Conservation (phyloP, 768 basidiomycete genomes). For the Mrakia hoshinonis region DNA sequence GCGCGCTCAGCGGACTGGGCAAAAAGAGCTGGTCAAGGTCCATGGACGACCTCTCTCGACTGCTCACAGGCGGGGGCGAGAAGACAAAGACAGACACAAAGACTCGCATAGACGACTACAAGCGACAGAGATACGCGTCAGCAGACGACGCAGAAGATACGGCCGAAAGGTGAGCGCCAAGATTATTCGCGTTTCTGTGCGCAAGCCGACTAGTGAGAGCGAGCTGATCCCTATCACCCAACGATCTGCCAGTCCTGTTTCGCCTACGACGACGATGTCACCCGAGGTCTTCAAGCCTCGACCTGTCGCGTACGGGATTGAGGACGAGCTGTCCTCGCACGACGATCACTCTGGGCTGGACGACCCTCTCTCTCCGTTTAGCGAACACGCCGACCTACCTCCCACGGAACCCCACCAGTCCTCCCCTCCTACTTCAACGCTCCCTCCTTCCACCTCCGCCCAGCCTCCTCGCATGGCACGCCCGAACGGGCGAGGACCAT, state of each 20-base stretch:
- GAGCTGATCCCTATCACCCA: too few species aligned
- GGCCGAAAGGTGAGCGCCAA: not conserved
- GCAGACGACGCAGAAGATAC: not conserved
- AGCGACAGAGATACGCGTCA: not conserved
- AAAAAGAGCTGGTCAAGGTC: conserved; percentile 16
- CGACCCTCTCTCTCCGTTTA: not conserved
- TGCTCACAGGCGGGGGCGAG: not conserved
- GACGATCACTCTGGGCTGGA: not conserved
- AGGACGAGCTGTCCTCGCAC: not conserved
- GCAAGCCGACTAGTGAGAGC: not conserved
- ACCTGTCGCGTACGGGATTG: not conserved
- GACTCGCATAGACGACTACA: conserved; percentile 9
- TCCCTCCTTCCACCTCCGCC: not conserved
- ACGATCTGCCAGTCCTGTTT: not conserved
- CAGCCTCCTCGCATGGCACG: not conserved
- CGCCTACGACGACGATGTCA: not conserved
- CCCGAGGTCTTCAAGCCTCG: not conserved
- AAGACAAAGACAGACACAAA: not conserved
- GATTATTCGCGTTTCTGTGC: not conserved
- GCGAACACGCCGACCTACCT: conserved; percentile 3
- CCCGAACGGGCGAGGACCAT: not conserved
- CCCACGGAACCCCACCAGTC: not conserved
- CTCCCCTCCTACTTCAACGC: not conserved
- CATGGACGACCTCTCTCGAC: conserved; percentile 10
- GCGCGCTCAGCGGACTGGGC: not conserved